phyloP scores from a whole-genome alignment of 2,329 filamentous ascomycete genomes.

The Cadophora luteo-olivacea region DNA sequence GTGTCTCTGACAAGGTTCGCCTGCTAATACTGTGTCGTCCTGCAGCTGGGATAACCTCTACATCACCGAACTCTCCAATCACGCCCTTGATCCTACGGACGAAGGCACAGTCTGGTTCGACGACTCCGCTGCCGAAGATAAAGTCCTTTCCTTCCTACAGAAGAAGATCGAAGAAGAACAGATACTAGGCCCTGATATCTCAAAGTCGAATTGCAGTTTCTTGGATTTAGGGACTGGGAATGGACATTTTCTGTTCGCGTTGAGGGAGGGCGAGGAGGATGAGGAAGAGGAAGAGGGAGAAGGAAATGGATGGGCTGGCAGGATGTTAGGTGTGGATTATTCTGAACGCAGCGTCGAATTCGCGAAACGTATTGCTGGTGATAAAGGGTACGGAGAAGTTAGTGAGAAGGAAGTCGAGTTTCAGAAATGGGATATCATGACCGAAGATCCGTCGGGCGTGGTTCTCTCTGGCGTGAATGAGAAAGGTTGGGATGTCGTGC shows the following conservation, averaged over 20 bases:
- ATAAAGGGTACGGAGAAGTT: conserved; percentile 42
- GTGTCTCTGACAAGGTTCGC: neutral
- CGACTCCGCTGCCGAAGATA: conserved; percentile 85
- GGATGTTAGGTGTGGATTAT: conserved; percentile 89
- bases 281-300: conserved; percentile 35
- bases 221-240: conserved; percentile 95
- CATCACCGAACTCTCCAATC: conserved; percentile 72
- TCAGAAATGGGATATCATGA: conserved; percentile 58
- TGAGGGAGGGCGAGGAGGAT: conserved; percentile 58
- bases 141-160: conserved; percentile 70
- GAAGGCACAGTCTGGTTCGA: conserved; percentile 96
- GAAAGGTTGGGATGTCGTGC: conserved; percentile 81
- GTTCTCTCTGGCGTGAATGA: conserved; percentile 30
- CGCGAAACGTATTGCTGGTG: conserved; percentile 66
- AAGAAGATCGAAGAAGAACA: conserved; percentile 30
- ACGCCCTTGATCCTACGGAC: conserved; percentile 74
- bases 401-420: conserved; percentile 51
- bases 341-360: conserved; percentile 76
- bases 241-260: conserved; percentile 85
- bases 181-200: conserved; percentile 29
- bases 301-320: conserved; percentile 62
- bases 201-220: conserved; percentile 58
- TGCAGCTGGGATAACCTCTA: conserved; percentile 79
- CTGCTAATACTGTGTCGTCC: neutral
- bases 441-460: conserved; percentile 46